These are phyloP conservation scores for Wickerhamomyces sp. DNA, from an alignment of 1,139 yeast genomes.

Conservation along the genomic window DNA sequence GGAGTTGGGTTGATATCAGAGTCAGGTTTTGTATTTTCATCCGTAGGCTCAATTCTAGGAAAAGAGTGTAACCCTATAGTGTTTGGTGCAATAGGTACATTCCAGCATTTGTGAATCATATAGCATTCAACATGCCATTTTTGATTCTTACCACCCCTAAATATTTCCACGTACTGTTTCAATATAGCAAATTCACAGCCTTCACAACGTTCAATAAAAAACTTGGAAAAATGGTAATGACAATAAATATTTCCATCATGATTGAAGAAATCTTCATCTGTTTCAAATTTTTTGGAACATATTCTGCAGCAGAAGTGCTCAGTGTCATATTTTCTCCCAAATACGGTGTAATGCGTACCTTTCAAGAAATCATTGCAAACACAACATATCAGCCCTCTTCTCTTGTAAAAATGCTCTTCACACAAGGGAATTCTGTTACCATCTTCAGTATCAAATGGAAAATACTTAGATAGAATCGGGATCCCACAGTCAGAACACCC, in stretches of 20 bases:
- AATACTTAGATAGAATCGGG: constrained; percentile 54
- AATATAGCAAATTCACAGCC: constrained; percentile 91
- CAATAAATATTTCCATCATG: constrained; percentile 81
- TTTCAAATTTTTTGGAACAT: constrained; percentile 83
- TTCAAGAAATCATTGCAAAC: constrained; percentile 82
- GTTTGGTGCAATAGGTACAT: constrained; percentile 70
- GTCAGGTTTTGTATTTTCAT: constrained; percentile 17
- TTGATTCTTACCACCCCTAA: constrained; percentile 88
- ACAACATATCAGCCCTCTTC: constrained; percentile 76
- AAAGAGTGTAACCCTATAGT: constrained; percentile 51
- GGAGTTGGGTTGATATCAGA: constrained; percentile 38
- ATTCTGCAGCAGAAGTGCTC: constrained; percentile 93
- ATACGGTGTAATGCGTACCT: constrained; percentile 92
- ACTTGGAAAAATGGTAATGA: constrained; percentile 83
- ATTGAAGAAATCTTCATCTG: constrained; percentile 91
- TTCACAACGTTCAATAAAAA: constrained; percentile 85
- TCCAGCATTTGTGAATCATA: constrained; percentile 97
- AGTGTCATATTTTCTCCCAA: constrained; percentile 87
- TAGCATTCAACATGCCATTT: constrained; percentile 99
- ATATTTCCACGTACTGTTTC: constrained; percentile 90
- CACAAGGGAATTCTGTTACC: constrained; percentile 68
- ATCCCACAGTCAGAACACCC: constrained; percentile 77
- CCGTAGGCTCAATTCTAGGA: constrained; percentile 26
- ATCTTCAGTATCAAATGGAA: constrained; percentile 41
- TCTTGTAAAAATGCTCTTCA: constrained; percentile 86